Evolutionary conservation across 2,329 filamentous ascomycete species (phyloP), one percentile per base, ranked within the genome.

Genomic region (Aspergillus clavatus): DNA sequence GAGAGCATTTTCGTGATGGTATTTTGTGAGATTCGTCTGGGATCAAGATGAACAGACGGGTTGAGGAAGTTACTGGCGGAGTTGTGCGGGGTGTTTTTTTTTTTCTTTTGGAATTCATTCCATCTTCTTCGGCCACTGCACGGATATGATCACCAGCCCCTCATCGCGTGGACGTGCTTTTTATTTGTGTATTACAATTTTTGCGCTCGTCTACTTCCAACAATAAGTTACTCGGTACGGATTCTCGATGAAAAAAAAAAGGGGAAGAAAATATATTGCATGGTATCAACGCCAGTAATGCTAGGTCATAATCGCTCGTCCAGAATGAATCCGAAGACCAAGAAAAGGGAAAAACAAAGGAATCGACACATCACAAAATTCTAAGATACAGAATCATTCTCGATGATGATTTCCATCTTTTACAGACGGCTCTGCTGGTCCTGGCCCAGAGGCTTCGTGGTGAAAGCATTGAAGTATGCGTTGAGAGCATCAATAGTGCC

Each of bases 401-500:
- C 10, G 42, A 19, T 1, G 21, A 39, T 18, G 16, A 46, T 3
- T n/a, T 5, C 33, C 29, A 38, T 12, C 5, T 37, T 50, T 46
- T 52, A 69, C 48, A 69, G 58, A 42, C 63, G 66, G 54, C 65
- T 67, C 27, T 56, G 53, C 33, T 58, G 54, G 26, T 59, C 62
- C 47, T 66, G 60, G 14, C 66, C 65, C 14, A 69, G 40, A 6
- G 58, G 42, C 71, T 85, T 88, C 8, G 80, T 79, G 43, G 78
- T 79, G 57, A 95, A 90, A 1, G 82, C 67, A 4, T 77, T 76
- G 68, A 95, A 96, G 65, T 95, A 96, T 52, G 79, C 76, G 60
- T 96, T 87, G 56, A 96, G 71, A 12, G 83, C 87, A 58, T 94
- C 86, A 0, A 87, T 82, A 0, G 89, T 95, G 12, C 82, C 87